These are phyloP conservation scores for Phytophthora crassamura DNA, from an alignment of 352 stramenopile species.

Conservation along the genomic window DNA sequence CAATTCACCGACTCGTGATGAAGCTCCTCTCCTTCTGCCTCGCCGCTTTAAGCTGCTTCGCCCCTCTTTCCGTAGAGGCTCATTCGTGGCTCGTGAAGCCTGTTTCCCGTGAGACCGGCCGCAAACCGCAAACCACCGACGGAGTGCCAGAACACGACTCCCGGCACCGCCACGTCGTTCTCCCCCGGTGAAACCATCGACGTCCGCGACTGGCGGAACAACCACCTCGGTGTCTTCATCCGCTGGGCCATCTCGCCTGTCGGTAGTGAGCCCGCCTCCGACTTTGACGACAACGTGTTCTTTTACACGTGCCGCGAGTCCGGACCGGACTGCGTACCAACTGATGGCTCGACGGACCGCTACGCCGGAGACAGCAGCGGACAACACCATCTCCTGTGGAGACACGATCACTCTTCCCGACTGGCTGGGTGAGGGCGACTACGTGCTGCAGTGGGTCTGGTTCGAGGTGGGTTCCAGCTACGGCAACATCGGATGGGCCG, in stretches of 20 bases:
- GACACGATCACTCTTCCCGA: conserved; percentile 60
- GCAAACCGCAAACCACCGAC: conserved; percentile 39
- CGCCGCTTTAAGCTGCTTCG: conserved; percentile 3
- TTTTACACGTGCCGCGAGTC: conserved; percentile 67
- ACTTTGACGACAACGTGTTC: conserved; percentile 61
- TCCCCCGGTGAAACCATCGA: conserved; percentile 53
- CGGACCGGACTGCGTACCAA: conserved; percentile 42
- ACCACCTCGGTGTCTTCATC: conserved; percentile 68
- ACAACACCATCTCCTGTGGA: conserved; percentile 49
- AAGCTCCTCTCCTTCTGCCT: conserved; percentile 26
- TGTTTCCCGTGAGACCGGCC: conserved; percentile 47
- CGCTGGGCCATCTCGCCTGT: conserved; percentile 49
- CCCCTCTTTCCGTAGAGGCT: conserved; percentile 21
- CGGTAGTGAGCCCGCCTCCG: conserved; percentile 41
- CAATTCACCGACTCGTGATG: conserved; percentile 21
- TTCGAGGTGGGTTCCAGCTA: conserved; percentile 55
- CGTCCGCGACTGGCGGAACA: conserved; percentile 61
- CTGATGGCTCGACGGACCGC: conserved; percentile 45
- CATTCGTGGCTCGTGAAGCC: conserved; percentile 58
- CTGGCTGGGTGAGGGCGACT: conserved; percentile 54
- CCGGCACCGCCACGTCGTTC: conserved; percentile 44
- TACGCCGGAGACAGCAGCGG: conserved; percentile 51
- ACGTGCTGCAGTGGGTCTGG: conserved; percentile 70
- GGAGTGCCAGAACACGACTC: conserved; percentile 41
- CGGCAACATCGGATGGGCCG: conserved; percentile 59